Base-by-base conservation (phyloP, 805 yeast genomes). In the Metschnikowia corniflorae region DNA sequence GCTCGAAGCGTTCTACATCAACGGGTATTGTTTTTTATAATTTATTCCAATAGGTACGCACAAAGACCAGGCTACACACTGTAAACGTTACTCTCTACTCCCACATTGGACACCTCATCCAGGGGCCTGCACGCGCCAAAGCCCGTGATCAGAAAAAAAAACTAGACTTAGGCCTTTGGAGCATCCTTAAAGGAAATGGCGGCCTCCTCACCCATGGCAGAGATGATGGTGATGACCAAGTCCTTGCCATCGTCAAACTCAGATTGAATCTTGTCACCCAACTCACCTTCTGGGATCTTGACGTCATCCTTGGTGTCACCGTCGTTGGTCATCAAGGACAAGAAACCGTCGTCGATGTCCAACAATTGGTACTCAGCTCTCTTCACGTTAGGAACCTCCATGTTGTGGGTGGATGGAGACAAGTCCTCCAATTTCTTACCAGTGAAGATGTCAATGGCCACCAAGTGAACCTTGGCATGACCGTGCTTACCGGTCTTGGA, bases 401-500 rank as follows among this genome's bases (percentile, higher is more conserved):
- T 89, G 78, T 93, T 93, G 82, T 93, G 98, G 77, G 98, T 93
- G 51, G 98, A 93, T 75, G 98, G 98, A 57, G 98, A 93, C 71
- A 93, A 85, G 77, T 93, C 98, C 82, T 93, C 98, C 73, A 89
- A 82, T 80, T 93, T 93, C 89, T 93, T 93, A 73, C 86, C 85
- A 62, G 98, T 93, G 91, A 93, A 93, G 71, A 93, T 91, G 72
- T 93, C 98, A 61, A 86, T 82, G 68, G 97, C 97, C 56, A 93
- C 97, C 76, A 93, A 81, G 76, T 93, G 97, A 73, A 93, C 98
- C 82, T 93, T 93, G 71, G 98, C 98, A 93, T 93, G 98, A 78
- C 98, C 98, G 85, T 93, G 98, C 97, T 93, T 93, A 77, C 98
- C 98, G 60, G 98, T 93, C 85, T 93, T 93, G 65, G 98, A 93